Evolutionary conservation across 202 grass and related monocot species (phyloP).

Genomic region (Alloteropsis angusta): DNA sequence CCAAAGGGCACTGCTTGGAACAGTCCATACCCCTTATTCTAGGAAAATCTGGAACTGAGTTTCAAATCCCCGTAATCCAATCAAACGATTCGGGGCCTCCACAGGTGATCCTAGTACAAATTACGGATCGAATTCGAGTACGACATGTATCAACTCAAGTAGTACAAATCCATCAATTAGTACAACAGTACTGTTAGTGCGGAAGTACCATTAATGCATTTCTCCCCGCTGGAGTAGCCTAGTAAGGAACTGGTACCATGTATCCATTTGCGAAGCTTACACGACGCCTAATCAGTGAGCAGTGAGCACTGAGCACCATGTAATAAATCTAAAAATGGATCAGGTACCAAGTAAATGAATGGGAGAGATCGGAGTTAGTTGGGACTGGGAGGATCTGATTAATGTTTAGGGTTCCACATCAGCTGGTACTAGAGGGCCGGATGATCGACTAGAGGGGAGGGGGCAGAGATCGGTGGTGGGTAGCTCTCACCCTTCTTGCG

Average conservation of each 20-base stretch:
- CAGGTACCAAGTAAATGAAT: neutral
- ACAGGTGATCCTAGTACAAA: slow-evolving; percentile 11
- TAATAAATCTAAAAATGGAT: too few relatives aligned
- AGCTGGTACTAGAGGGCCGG: too few relatives aligned
- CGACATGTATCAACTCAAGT: neutral
- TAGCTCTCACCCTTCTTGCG: too few relatives aligned
- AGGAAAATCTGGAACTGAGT: neutral
- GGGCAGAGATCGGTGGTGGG: too few relatives aligned
- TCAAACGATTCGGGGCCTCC: too few relatives aligned
- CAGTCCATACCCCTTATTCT: neutral
- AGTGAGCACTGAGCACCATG: too few relatives aligned
- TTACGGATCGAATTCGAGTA: neutral
- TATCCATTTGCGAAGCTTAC: neutral
- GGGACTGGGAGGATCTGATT: slow-evolving; percentile 23
- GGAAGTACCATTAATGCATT: neutral
- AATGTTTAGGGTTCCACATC: neutral
- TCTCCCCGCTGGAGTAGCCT: neutral
- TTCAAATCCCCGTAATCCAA: too few relatives aligned
- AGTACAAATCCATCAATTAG: slow-evolving; percentile 6
- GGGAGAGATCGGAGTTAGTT: neutral
- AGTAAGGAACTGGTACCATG: neutral
- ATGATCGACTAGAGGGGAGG: too few relatives aligned
- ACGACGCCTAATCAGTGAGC: neutral
- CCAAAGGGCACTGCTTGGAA: neutral
- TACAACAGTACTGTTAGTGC: neutral